Conservation (phyloP, 805 yeast species). For the Yamadazyma phyllophila region DNA sequence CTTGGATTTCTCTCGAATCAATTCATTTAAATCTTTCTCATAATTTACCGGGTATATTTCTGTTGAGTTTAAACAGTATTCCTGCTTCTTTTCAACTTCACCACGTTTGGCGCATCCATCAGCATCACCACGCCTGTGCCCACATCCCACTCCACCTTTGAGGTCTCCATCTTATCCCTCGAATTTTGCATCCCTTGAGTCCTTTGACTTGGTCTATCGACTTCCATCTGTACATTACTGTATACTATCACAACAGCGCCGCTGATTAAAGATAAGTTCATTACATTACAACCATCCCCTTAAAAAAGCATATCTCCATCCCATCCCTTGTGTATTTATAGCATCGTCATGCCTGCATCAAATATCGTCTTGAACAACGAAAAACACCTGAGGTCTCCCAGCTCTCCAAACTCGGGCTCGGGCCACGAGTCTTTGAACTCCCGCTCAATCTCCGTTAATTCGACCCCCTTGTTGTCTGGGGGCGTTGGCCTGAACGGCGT, state of each 20-base stretch:
- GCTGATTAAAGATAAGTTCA: too few relatives aligned
- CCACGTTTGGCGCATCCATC: too few relatives aligned
- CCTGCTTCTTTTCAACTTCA: too few relatives aligned
- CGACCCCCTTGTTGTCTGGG: conserved; percentile 9
- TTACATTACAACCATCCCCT: not conserved
- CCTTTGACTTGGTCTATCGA: not conserved
- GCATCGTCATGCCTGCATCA: conserved; percentile 2
- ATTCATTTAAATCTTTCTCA: conserved; percentile 1
- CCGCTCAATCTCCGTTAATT: conserved; percentile 8
- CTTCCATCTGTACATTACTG: conserved; percentile 8
- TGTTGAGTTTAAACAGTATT: too few relatives aligned
- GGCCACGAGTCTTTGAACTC: conserved; percentile 6
- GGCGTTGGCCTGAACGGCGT: conserved; percentile 2
- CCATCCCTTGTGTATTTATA: not conserved
- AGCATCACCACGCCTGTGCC: not conserved
- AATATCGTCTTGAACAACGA: not conserved
- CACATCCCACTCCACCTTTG: not conserved
- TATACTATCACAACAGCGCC: conserved; percentile 3
- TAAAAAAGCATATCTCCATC: not conserved
- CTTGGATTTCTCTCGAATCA: conserved; percentile 9
- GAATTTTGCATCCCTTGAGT: too few relatives aligned
- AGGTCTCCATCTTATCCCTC: too few relatives aligned
- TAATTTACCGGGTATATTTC: not conserved
- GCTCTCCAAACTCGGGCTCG: not conserved
- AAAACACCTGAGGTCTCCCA: not conserved